Evolutionary conservation across 2,329 filamentous ascomycete genomes (phyloP), one percentile per base, ranked within the genome.

Genomic region (Aspergillus fumigatus): DNA sequence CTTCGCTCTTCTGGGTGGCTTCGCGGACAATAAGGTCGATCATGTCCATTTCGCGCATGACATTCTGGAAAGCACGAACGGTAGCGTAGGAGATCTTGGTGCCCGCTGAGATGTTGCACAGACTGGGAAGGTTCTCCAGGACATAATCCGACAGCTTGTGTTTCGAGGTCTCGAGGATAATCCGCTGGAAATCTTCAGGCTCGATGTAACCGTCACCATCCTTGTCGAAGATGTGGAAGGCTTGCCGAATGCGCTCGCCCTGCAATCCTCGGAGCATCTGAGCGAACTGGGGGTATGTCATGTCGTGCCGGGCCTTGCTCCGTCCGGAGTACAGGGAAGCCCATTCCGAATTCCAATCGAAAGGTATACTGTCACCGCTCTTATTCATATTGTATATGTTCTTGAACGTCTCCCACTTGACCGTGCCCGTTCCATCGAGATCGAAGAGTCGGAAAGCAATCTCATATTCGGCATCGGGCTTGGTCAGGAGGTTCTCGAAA

Each of bases 71-170:
- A 40, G 94, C 94, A 64, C 94, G 87, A 32, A 99, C 94, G 71
- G 96, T 97, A 73, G 94, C 92, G 72, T 99, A 99, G 6, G 92
- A 97, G 66, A 99, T 94, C 78, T 95, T 96, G 80, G 86, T 94
- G 60, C 91, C 88, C 35, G 87, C 82, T 7, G 90, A 91, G 73
- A 97, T 96, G 77, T 97, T 97, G 84, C 93, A 97, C 43, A 99
- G 84, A 0, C 92, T 94, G 61, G 89, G 87, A 49, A 99, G 84
- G 75, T 97, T 93, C 64, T 92, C 87, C 51, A 99, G 82, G 45
- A 99, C 81, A 75, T 99, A 92, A 76, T 99, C 94, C 0, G 93
- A 97, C 60, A 99, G 86, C 84, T 99, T 99, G 81, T 99, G 94
- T 69, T 85, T 88, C 17, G 92, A 87, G 1, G 92, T 97, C 77